phyloP scores from a whole-genome alignment of 192 early-diverging fungal genomes.

The Backusella westeae region DNA sequence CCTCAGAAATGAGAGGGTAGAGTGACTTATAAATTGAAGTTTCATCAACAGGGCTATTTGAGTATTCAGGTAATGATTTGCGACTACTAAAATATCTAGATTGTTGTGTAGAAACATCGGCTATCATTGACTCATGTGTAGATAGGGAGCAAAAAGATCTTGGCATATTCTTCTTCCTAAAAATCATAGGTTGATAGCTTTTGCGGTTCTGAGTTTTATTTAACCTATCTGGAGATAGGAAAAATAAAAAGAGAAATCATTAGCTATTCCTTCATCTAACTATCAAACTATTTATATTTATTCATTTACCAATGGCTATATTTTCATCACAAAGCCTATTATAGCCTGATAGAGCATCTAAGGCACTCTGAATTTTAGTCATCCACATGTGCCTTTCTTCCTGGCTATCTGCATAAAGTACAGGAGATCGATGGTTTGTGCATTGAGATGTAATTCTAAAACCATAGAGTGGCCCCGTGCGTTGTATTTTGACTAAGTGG shows the following conservation, averaged over 20 bases:
- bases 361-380: not conserved
- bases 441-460: not conserved
- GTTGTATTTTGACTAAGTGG: not conserved
- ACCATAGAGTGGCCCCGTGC: not conserved
- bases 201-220: not conserved
- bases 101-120: not conserved
- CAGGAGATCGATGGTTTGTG: not conserved
- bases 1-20: not conserved
- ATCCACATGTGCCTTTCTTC: not conserved
- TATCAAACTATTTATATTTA: not conserved
- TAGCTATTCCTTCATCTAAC: too few species aligned
- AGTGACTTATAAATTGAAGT: not conserved
- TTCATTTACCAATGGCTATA: not conserved
- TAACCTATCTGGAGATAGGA: not conserved
- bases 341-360: not conserved
- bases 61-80: not conserved
- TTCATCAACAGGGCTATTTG: too few species aligned
- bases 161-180: not conserved
- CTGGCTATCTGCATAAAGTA: conserved; percentile 1
- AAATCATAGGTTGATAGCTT: not conserved
- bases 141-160: not conserved
- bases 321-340: not conserved
- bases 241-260: too few species aligned
- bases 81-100: not conserved
- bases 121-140: not conserved